A percentile compares a stretch with the other conserved stretches of the same genome.
phyloP scores from a whole-genome alignment of 352 stramenopile genomes.

The Blastocystis sp. region DNA sequence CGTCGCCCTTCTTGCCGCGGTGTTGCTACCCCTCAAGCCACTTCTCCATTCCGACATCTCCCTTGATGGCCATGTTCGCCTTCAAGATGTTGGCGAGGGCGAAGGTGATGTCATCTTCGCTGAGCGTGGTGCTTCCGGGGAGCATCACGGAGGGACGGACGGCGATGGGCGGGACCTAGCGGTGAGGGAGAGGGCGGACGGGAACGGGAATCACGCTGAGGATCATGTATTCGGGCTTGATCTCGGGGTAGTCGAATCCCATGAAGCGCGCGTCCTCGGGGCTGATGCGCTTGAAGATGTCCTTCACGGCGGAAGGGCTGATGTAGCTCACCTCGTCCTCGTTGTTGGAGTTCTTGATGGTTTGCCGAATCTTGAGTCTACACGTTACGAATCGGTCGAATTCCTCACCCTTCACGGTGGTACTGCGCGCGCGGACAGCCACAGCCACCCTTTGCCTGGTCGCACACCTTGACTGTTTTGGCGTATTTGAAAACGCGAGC shows the following conservation, averaged over 20 bases:
- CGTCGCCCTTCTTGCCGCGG: slow-evolving; percentile 84
- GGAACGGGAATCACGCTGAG: slow-evolving; percentile 90
- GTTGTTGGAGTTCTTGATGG: slow-evolving; percentile 66
- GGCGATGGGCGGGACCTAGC: slow-evolving; percentile 76
- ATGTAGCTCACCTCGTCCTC: slow-evolving; percentile 82
- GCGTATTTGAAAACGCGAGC: not conserved
- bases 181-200: not conserved
- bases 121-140: slow-evolving; percentile 74
- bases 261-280: slow-evolving; percentile 86
- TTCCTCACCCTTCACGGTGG: slow-evolving; percentile 72
- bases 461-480: slow-evolving; percentile 66
- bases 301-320: slow-evolving; percentile 80
- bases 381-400: slow-evolving; percentile 70
- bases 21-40: slow-evolving; percentile 81
- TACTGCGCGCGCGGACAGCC: slow-evolving; percentile 81
- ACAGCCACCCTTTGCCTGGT: slow-evolving; percentile 66
- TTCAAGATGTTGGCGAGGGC: slow-evolving; percentile 94
- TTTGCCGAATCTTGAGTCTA: slow-evolving; percentile 57
- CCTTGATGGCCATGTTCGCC: slow-evolving; percentile 69
- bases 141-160: slow-evolving; percentile 88
- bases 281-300: slow-evolving; percentile 90
- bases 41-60: slow-evolving; percentile 59
- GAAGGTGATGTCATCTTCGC: slow-evolving; percentile 95
- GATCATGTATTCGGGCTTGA: slow-evolving; percentile 92
- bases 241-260: slow-evolving; percentile 76